These are phyloP conservation scores for Kluyveromyces aestuarii DNA, from an alignment of 805 yeast genomes.

Conservation along the genomic window DNA sequence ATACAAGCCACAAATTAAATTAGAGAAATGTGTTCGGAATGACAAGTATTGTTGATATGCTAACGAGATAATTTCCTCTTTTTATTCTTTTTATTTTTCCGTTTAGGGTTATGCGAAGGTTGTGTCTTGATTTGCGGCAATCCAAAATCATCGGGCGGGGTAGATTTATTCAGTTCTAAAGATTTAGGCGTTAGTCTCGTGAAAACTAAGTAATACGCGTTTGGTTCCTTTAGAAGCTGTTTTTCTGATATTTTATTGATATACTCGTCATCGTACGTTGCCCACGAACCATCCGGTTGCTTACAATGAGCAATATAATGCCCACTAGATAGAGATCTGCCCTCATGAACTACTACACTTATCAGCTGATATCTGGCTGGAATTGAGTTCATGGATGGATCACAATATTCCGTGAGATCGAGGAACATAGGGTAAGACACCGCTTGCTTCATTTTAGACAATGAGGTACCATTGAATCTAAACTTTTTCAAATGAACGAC, in stretches of 20 bases:
- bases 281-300: slow-evolving; percentile 91
- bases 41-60: background rate
- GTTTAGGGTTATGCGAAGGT: slow-evolving; percentile 6
- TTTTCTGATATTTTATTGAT: slow-evolving; percentile 64
- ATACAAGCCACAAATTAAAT: background rate
- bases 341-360: slow-evolving; percentile 89
- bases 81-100: slow-evolving; percentile 17
- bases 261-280: slow-evolving; percentile 89
- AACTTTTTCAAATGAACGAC: slow-evolving; percentile 85
- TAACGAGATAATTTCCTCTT: slow-evolving; percentile 4
- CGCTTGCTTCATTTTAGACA: slow-evolving; percentile 80
- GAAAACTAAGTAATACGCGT: slow-evolving; percentile 86
- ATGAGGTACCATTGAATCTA: slow-evolving; percentile 71
- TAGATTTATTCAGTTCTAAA: slow-evolving; percentile 11
- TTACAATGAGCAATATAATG: slow-evolving; percentile 87
- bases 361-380: slow-evolving; percentile 61
- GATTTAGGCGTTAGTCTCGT: slow-evolving; percentile 60
- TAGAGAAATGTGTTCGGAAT: background rate
- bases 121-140: slow-evolving; percentile 9
- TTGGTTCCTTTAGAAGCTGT: slow-evolving; percentile 70
- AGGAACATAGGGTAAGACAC: slow-evolving; percentile 72
- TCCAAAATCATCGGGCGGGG: slow-evolving; percentile 7
- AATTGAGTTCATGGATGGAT: slow-evolving; percentile 21
- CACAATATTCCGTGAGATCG: slow-evolving; percentile 59
- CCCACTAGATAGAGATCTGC: slow-evolving; percentile 85